These are phyloP conservation scores for Saraca asoca DNA, from an alignment of 331 rosid genomes.

Conservation along the genomic window DNA sequence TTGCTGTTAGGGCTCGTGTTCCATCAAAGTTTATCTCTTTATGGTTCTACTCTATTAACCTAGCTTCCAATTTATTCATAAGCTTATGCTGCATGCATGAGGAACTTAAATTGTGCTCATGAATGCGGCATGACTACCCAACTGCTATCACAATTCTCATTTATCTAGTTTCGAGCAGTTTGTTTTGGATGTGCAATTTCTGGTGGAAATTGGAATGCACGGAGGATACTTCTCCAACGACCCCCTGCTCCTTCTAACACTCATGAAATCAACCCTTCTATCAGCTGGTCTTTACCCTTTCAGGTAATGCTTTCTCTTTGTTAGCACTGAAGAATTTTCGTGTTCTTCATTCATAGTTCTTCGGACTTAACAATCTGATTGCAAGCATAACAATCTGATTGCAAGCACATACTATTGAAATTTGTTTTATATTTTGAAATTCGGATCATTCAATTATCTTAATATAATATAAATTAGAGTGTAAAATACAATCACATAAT, in stretches of 20 bases:
- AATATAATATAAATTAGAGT: no score
- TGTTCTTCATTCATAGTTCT: neutral
- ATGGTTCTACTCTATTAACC: neutral
- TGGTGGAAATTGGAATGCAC: constrained; percentile 58
- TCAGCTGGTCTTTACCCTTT: constrained; percentile 59
- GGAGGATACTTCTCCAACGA: constrained; percentile 68
- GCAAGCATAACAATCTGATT: no score
- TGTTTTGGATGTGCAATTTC: constrained; percentile 71
- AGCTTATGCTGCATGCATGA: neutral
- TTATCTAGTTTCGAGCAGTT: constrained; percentile 41
- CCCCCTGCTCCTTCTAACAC: constrained; percentile 53
- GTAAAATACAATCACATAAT: no score
- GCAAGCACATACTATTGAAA: no score
- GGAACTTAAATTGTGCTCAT: neutral
- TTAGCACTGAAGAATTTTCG: neutral
- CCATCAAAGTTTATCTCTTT: neutral
- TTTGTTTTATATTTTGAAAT: no score
- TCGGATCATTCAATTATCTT: no score
- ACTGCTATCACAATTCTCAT: constrained; percentile 4
- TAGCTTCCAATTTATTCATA: no score
- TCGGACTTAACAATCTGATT: neutral
- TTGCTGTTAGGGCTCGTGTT: neutral
- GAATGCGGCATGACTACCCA: constrained; percentile 1
- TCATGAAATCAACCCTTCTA: constrained; percentile 60
- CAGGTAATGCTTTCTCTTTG: constrained; percentile 47